Base-by-base conservation (phyloP, 2,329 filamentous ascomycete species). In the Cordyceps cicadae region DNA sequence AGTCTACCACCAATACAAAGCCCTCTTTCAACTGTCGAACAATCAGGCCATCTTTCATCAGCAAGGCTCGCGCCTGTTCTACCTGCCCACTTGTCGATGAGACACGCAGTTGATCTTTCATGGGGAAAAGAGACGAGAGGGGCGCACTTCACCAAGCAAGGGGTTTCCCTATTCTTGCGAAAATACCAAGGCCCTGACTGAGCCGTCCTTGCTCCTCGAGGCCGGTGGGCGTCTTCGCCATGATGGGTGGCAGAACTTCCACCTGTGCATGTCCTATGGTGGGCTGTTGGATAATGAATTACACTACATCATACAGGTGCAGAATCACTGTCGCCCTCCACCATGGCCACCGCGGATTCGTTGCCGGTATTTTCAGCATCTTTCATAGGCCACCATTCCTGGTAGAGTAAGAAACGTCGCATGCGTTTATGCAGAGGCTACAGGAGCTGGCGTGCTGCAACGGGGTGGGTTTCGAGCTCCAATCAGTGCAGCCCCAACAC, bases 71-170 rank as follows among this genome's bases (percentile, higher is more conserved):
- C 55, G 8, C 24, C 15, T 26, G 45, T 32, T 29, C 45, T 51
- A 11, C 46, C 32, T 57, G 54, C 6, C 54, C 45, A 39, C 15
- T 57, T 39, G 29, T 19, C 29, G n/a, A 41, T 39, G 46, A 58
- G 55, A 58, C 55, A 51, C 41, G 34, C 32, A 58, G 55, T 50
- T 58, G 32, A 50, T 51, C 46, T 14, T 21, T 58, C 39, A 39
- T 54, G 26, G 55, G 43, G 55, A 51, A 50, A 43, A 58, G 46
- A 51, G 46, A 58, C 45, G 55, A 58, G 32, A 51, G 45, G 34
- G 45, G 14, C 39, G 39, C 39, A 39, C 41, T n/a, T 32, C 29
- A 37, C 17, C 32, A 46, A 3, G 39, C 39, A 41, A 15, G 7
- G 39, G 39, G 8, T 21, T 46, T 46, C n/a, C 12, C 17, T 45